These are phyloP conservation scores for Boletus putidus DNA, from an alignment of 1,284 basidiomycete species.

Conservation along the genomic window DNA sequence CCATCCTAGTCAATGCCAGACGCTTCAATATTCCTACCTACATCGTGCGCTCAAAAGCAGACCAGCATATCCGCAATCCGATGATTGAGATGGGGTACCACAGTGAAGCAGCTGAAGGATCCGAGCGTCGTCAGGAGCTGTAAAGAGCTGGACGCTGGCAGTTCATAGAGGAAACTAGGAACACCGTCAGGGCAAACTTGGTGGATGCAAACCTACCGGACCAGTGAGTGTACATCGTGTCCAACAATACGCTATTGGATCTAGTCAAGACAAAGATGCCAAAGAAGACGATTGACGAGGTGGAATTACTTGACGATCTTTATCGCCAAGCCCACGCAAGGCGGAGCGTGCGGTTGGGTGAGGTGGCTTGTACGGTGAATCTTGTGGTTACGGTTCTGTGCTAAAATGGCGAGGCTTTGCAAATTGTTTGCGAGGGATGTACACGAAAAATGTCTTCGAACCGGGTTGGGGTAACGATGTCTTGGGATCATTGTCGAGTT, in stretches of 20 bases:
- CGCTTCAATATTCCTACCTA: slow-evolving; percentile 26
- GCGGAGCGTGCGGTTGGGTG: not conserved
- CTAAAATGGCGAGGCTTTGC: no score
- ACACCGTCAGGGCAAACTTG: slow-evolving; percentile 19
- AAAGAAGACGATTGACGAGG: slow-evolving; percentile 26
- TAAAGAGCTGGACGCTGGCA: slow-evolving; percentile 16
- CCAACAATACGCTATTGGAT: slow-evolving; percentile 16
- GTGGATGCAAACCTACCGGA: slow-evolving; percentile 18
- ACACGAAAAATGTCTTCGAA: no score
- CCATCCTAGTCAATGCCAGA: slow-evolving; percentile 24
- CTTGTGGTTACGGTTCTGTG: no score
- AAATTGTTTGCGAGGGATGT: no score
- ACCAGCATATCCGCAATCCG: slow-evolving; percentile 26
- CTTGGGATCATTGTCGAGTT: no score
- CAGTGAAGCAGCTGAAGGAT: slow-evolving; percentile 10
- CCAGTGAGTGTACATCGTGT: slow-evolving; percentile 30
- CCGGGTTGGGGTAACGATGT: no score
- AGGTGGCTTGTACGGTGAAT: no score
- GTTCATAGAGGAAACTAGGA: slow-evolving; percentile 22
- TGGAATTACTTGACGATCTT: slow-evolving; percentile 24
- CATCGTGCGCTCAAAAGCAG: slow-evolving; percentile 27
- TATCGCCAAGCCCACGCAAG: slow-evolving; percentile 12
- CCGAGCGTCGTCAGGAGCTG: slow-evolving; percentile 11
- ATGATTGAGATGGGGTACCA: slow-evolving; percentile 26
- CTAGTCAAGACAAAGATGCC: slow-evolving; percentile 17